Conservation (phyloP, 345 rosid species). For the Populus tremula region DNA sequence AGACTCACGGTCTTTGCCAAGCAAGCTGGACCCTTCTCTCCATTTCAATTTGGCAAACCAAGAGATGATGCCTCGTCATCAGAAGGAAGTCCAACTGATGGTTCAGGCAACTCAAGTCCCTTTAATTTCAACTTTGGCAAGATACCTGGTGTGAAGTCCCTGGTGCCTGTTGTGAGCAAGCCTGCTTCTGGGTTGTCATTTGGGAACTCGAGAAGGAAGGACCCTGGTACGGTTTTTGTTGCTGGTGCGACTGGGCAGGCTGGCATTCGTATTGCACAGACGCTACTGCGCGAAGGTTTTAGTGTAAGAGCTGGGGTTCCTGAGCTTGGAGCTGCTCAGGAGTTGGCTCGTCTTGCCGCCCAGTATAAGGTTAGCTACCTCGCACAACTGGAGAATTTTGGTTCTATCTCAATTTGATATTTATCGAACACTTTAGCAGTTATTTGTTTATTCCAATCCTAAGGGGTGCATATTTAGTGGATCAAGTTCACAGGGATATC, state of each 20-base stretch:
- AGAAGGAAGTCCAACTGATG: constrained; percentile 29
- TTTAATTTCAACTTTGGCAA: constrained; percentile 63
- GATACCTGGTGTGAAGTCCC: constrained; percentile 54
- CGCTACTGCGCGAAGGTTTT: constrained; percentile 72
- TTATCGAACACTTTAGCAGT: neutral
- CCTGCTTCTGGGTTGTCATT: constrained; percentile 57
- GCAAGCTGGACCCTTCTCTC: constrained; percentile 40
- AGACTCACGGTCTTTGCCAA: constrained; percentile 57
- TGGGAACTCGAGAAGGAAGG: constrained; percentile 62
- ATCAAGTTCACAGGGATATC: neutral
- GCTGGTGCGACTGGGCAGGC: constrained; percentile 95
- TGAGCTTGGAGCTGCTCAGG: constrained; percentile 78
- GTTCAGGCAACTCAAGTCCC: constrained; percentile 42
- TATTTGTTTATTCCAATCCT: neutral
- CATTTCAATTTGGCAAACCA: constrained; percentile 48
- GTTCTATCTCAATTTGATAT: neutral
- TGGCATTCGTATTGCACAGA: constrained; percentile 75
- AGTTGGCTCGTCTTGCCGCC: constrained; percentile 78
- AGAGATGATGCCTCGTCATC: constrained; percentile 30
- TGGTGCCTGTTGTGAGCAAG: constrained; percentile 51
- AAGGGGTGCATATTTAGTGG: neutral
- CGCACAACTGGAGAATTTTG: neutral
- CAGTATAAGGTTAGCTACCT: constrained; percentile 61
- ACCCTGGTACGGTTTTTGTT: constrained; percentile 76
- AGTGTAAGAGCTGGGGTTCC: constrained; percentile 89